A percentile compares a stretch with the other conserved stretches of the same genome.
These are phyloP conservation scores for Saitozyma sp. DNA, from an alignment of 768 basidiomycete species.

Conservation along the genomic window DNA sequence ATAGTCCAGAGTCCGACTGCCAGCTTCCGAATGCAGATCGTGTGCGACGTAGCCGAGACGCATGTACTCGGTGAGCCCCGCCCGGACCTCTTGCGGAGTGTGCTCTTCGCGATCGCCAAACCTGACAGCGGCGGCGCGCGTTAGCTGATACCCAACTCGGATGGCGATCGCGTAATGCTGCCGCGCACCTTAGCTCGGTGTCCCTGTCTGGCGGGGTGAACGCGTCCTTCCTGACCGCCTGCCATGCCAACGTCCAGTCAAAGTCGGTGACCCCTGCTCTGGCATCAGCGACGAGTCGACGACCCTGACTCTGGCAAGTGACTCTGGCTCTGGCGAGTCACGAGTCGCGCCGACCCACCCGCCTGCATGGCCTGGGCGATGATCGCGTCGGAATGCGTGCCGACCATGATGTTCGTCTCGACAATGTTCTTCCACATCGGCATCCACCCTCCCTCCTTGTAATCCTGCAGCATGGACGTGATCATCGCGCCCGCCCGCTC, in stretches of 20 bases:
- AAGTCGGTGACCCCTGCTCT: conserved; percentile 61
- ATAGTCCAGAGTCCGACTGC: conserved; percentile 74
- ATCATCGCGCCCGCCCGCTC: conserved; percentile 76
- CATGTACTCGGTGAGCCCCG: conserved; percentile 71
- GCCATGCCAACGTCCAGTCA: conserved; percentile 66
- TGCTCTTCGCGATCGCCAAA: conserved; percentile 67
- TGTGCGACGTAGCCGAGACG: conserved; percentile 73
- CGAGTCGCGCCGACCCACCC: conserved; percentile 12
- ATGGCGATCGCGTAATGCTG: conserved; percentile 55
- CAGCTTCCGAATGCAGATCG: conserved; percentile 76
- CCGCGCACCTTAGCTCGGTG: conserved; percentile 57
- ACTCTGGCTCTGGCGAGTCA: no score
- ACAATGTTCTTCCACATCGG: conserved; percentile 90
- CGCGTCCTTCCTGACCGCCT: conserved; percentile 73
- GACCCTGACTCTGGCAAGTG: no score
- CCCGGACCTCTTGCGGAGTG: conserved; percentile 64
- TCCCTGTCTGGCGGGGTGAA: conserved; percentile 55
- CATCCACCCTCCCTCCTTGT: conserved; percentile 71
- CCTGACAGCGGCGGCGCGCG: conserved; percentile 5
- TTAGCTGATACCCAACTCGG: not conserved
- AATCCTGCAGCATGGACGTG: conserved; percentile 77
- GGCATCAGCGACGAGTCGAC: not conserved
- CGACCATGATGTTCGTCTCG: conserved; percentile 84
- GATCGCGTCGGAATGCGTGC: conserved; percentile 62
- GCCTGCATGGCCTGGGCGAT: conserved; percentile 39